Conservation (phyloP, 1,139 yeast genomes). For the Hansenula lynferdii region DNA sequence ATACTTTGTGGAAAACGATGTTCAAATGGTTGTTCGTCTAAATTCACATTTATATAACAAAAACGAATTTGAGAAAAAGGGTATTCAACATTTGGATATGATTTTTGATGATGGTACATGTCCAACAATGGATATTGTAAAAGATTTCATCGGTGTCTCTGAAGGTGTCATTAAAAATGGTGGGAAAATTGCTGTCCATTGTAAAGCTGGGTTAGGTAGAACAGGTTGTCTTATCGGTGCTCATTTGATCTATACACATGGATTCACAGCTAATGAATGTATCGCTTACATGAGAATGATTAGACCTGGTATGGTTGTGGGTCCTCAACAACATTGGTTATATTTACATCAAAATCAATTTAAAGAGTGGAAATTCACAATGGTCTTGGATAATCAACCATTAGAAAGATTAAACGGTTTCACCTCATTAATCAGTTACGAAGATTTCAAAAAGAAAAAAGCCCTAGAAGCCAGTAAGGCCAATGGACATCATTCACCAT, state of each 20-base stretch:
- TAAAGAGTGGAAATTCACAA: slow-evolving; percentile 93
- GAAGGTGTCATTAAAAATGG: slow-evolving; percentile 79
- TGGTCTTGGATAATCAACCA: slow-evolving; percentile 72
- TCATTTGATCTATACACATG: slow-evolving; percentile 90
- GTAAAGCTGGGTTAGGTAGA: slow-evolving; percentile 97
- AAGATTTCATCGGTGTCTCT: slow-evolving; percentile 90
- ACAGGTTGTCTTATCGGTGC: slow-evolving; percentile 98
- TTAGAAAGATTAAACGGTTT: slow-evolving; percentile 75
- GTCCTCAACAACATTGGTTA: slow-evolving; percentile 99
- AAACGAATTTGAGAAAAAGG: slow-evolving; percentile 73
- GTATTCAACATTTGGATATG: slow-evolving; percentile 88
- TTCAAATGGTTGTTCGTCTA: slow-evolving; percentile 84
- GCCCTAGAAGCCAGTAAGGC: slow-evolving; percentile 18
- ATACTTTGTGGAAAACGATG: slow-evolving; percentile 67
- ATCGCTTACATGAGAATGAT: slow-evolving; percentile 95
- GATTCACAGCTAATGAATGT: slow-evolving; percentile 95
- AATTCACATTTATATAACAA: slow-evolving; percentile 90
- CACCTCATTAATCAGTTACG: slow-evolving; percentile 56
- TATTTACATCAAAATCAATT: slow-evolving; percentile 94
- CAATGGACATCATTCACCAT: too few relatives aligned
- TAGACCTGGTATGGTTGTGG: slow-evolving; percentile 99
- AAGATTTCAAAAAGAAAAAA: slow-evolving; percentile 19
- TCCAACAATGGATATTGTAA: slow-evolving; percentile 90
- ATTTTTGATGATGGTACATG: slow-evolving; percentile 98
- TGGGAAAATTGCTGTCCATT: slow-evolving; percentile 95